Conservation (phyloP, 2,329 filamentous ascomycete genomes). For the Cadophora sp. region DNA sequence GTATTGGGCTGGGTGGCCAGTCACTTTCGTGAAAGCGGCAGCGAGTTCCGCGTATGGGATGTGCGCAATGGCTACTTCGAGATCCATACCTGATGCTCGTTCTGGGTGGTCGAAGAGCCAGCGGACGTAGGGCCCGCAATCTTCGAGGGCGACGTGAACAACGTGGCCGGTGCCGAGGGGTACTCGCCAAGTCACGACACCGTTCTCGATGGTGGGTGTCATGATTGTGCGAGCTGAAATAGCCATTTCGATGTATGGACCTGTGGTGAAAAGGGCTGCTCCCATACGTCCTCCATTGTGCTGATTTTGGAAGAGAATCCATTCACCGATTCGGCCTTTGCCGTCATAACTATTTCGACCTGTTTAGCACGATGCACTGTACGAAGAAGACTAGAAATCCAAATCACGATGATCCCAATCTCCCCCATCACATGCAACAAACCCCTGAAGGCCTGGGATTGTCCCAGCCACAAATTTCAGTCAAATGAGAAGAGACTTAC, state of each 20-base stretch:
- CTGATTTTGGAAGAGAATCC: constrained; percentile 52
- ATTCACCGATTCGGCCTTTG: constrained; percentile 54
- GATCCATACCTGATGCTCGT: constrained; percentile 53
- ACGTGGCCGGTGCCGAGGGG: constrained; percentile 52
- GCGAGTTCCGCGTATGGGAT: constrained; percentile 51
- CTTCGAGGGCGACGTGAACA: constrained; percentile 53
- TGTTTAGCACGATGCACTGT: neutral
- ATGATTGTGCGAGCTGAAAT: constrained; percentile 49
- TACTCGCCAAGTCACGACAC: constrained; percentile 51
- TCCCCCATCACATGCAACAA: too few species aligned
- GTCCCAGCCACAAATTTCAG: too few species aligned
- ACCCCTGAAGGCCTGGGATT: too few species aligned
- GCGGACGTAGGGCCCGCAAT: constrained; percentile 54
- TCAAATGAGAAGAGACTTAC: neutral
- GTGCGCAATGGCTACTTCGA: constrained; percentile 53
- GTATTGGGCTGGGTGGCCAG: constrained; percentile 51
- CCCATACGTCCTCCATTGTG: constrained; percentile 46
- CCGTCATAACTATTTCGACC: constrained; percentile 48
- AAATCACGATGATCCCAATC: too few species aligned
- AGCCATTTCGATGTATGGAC: constrained; percentile 56
- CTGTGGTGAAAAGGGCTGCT: constrained; percentile 50
- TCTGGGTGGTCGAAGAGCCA: constrained; percentile 57
- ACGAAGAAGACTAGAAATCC: neutral
- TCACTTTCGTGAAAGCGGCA: constrained; percentile 51
- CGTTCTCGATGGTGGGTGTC: constrained; percentile 50